Conservation (phyloP, 768 basidiomycete genomes). For the Boletus subcaerulescens region DNA sequence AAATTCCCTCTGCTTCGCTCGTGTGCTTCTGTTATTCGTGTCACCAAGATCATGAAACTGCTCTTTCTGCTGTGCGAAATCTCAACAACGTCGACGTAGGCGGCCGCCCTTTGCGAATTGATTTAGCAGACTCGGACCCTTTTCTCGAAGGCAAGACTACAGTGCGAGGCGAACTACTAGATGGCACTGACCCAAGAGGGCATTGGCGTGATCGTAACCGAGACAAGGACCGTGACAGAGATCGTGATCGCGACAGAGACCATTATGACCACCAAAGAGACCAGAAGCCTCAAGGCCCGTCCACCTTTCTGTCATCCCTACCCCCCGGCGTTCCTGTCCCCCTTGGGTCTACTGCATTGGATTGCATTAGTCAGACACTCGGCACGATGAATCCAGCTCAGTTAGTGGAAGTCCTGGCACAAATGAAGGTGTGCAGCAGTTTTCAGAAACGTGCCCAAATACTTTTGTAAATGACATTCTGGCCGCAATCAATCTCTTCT, state of each 20-base stretch:
- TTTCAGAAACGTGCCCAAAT: slow-evolving; percentile 17
- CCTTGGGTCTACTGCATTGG: slow-evolving; percentile 68
- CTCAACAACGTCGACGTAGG: slow-evolving; percentile 91
- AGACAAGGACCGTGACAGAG: slow-evolving; percentile 49
- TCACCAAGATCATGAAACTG: slow-evolving; percentile 87
- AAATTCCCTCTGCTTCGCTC: background rate
- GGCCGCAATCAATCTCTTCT: slow-evolving; percentile 31
- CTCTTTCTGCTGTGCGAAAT: slow-evolving; percentile 91
- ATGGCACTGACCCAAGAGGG: slow-evolving; percentile 47
- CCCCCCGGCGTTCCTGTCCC: slow-evolving; percentile 77
- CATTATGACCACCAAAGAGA: slow-evolving; percentile 33
- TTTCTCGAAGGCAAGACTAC: slow-evolving; percentile 90
- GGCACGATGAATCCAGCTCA: slow-evolving; percentile 81
- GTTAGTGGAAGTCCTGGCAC: slow-evolving; percentile 90
- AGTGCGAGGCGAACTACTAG: slow-evolving; percentile 75
- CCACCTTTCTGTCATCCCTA: slow-evolving; percentile 59
- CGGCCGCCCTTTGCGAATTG: slow-evolving; percentile 90
- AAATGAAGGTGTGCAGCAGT: slow-evolving; percentile 82
- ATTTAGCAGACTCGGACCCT: slow-evolving; percentile 90
- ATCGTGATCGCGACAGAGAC: slow-evolving; percentile 48
- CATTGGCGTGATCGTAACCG: slow-evolving; percentile 48
- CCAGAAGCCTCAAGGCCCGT: slow-evolving; percentile 37
- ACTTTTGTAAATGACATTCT: slow-evolving; percentile 20
- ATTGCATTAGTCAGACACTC: slow-evolving; percentile 82
- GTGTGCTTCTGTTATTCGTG: slow-evolving; percentile 16